These are phyloP conservation scores for Tricholoma saponaceum DNA, from an alignment of 768 basidiomycete species.

Conservation along the genomic window DNA sequence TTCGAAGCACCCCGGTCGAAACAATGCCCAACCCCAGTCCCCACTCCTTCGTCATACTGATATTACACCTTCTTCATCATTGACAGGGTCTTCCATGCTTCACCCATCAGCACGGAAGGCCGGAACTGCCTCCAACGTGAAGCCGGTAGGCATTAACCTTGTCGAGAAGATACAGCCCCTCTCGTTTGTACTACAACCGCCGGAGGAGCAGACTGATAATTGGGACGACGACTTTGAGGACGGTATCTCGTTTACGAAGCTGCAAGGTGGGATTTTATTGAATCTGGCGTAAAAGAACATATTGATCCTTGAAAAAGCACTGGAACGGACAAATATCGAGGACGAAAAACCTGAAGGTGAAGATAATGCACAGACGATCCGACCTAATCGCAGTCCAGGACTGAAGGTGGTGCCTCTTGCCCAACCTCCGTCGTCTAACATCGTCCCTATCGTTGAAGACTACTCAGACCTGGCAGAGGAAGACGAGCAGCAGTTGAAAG, in stretches of 20 bases:
- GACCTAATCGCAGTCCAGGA: slow-evolving; percentile 69
- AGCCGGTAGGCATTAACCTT: slow-evolving; percentile 34
- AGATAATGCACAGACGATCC: slow-evolving; percentile 78
- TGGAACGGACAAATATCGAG: slow-evolving; percentile 57
- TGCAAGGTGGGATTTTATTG: slow-evolving; percentile 47
- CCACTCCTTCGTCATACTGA: slow-evolving; percentile 41
- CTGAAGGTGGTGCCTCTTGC: slow-evolving; percentile 50
- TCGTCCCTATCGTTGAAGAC: slow-evolving; percentile 78
- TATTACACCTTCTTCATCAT: slow-evolving; percentile 25
- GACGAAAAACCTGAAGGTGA: slow-evolving; percentile 56
- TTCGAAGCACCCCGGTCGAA: slow-evolving; percentile 58
- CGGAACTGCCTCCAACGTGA: slow-evolving; percentile 26
- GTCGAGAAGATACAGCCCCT: slow-evolving; percentile 58
- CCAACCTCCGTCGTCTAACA: slow-evolving; percentile 56
- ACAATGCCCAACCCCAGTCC: slow-evolving; percentile 38
- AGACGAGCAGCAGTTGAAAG: slow-evolving; percentile 60
- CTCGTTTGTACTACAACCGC: slow-evolving; percentile 62
- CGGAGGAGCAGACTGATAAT: slow-evolving; percentile 88
- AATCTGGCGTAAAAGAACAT: background rate
- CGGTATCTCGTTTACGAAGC: slow-evolving; percentile 82
- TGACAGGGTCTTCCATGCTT: slow-evolving; percentile 23
- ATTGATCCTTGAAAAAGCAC: slow-evolving; percentile 32
- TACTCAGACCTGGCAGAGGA: slow-evolving; percentile 86
- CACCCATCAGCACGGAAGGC: slow-evolving; percentile 32
- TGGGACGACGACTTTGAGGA: slow-evolving; percentile 99